Evolutionary conservation across 2,329 filamentous ascomycete genomes (phyloP).

Genomic region (Pseudogymnoascus sp.): DNA sequence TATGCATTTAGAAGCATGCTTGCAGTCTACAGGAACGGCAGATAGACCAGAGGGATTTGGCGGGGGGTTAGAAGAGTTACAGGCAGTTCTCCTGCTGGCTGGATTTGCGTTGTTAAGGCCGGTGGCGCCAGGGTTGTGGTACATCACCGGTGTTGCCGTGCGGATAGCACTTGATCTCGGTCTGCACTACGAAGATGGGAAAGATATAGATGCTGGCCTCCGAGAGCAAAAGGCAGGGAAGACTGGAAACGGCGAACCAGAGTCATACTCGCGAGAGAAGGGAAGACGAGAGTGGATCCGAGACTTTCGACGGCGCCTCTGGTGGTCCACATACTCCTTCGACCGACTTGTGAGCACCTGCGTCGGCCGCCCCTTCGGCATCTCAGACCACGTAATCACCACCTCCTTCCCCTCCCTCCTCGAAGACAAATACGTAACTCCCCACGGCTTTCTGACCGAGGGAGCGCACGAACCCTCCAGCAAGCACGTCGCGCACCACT

Average conservation of each 20-base stretch:
- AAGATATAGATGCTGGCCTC: slow-evolving; percentile 50
- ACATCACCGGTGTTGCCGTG: slow-evolving; percentile 90
- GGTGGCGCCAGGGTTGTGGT: slow-evolving; percentile 90
- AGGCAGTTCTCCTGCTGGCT: slow-evolving; percentile 83
- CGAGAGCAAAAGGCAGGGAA: slow-evolving; percentile 37
- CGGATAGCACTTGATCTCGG: slow-evolving; percentile 85
- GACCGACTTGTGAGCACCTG: slow-evolving; percentile 92
- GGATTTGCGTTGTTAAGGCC: slow-evolving; percentile 86
- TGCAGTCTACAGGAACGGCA: slow-evolving; percentile 50
- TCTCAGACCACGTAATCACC: slow-evolving; percentile 93
- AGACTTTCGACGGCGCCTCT: slow-evolving; percentile 76
- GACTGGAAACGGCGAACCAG: slow-evolving; percentile 29
- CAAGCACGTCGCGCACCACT: slow-evolving; percentile 85
- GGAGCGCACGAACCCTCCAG: slow-evolving; percentile 64
- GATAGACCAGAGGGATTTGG: slow-evolving; percentile 57
- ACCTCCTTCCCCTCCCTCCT: slow-evolving; percentile 86
- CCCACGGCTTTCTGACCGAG: slow-evolving; percentile 56
- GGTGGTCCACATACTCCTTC: slow-evolving; percentile 96
- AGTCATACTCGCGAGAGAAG: slow-evolving; percentile 41
- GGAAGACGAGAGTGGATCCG: slow-evolving; percentile 72
- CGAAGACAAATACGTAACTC: slow-evolving; percentile 82
- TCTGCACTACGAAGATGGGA: slow-evolving; percentile 84
- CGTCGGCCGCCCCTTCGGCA: slow-evolving; percentile 85
- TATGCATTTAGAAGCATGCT: slow-evolving; percentile 78
- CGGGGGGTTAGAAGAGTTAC: slow-evolving; percentile 85